Conservation (phyloP, 305 asterid species). For the Rubia peregrina region DNA sequence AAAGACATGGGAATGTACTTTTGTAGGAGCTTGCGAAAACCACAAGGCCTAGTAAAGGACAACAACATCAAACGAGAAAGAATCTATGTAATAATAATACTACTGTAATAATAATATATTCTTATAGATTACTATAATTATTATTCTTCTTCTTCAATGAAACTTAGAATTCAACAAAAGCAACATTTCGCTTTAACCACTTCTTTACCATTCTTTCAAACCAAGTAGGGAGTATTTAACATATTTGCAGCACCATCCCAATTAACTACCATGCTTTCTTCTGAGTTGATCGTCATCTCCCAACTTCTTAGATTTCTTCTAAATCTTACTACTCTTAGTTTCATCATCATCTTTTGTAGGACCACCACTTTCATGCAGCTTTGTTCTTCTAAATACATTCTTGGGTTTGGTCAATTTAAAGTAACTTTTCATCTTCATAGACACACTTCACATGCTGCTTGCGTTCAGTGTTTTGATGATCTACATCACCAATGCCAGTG, state of each 20-base stretch:
- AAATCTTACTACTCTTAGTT: slow-evolving; percentile 21
- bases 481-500: slow-evolving; percentile 20
- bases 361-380: slow-evolving; percentile 40
- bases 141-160: slow-evolving; percentile 19
- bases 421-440: slow-evolving; percentile 22
- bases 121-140: not conserved
- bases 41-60: slow-evolving; percentile 31
- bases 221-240: too few relatives aligned
- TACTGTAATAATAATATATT: too few relatives aligned
- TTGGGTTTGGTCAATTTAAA: slow-evolving; percentile 35
- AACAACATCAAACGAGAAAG: slow-evolving; percentile 23
- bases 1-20: slow-evolving; percentile 18
- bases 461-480: slow-evolving; percentile 27
- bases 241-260: too few relatives aligned
- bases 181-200: slow-evolving; percentile 12
- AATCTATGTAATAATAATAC: slow-evolving; percentile 10
- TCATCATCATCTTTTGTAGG: slow-evolving; percentile 24
- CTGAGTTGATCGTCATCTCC: too few relatives aligned
- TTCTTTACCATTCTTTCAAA: not conserved
- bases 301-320: slow-evolving; percentile 18
- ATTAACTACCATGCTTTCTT: too few relatives aligned
- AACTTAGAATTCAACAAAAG: not conserved
- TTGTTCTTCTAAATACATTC: slow-evolving; percentile 34
- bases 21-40: slow-evolving; percentile 31
- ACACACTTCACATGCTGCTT: slow-evolving; percentile 29